Conservation (phyloP, 345 rosid species). For the Gossypium longicalyx region DNA sequence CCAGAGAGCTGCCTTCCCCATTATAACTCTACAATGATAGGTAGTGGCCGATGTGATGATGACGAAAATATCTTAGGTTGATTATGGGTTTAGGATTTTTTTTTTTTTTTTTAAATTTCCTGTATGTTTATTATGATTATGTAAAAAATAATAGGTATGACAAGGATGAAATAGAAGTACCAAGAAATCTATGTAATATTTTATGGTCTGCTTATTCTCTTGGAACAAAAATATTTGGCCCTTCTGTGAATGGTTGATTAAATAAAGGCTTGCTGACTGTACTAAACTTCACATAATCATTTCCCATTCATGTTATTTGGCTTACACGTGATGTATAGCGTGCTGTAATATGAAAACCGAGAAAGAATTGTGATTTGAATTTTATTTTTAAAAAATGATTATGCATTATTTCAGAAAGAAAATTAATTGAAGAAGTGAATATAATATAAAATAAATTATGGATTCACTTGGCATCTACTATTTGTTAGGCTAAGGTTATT, state of each 20-base stretch:
- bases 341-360: too few relatives aligned
- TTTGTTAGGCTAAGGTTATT: background rate
- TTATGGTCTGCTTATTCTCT: slow-evolving; percentile 14
- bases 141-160: slow-evolving; percentile 20
- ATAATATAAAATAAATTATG: too few relatives aligned
- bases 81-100: background rate
- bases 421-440: too few relatives aligned
- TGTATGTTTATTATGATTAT: slow-evolving; percentile 24
- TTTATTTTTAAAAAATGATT: too few relatives aligned
- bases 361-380: too few relatives aligned
- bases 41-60: slow-evolving; percentile 10
- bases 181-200: slow-evolving; percentile 26
- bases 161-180: slow-evolving; percentile 4
- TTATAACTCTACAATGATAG: slow-evolving; percentile 14
- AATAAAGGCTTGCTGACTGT: slow-evolving; percentile 34
- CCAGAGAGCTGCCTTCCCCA: slow-evolving; percentile 54
- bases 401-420: too few relatives aligned
- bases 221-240: slow-evolving; percentile 18
- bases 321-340: too few relatives aligned
- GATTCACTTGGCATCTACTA: too few relatives aligned
- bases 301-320: background rate
- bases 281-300: slow-evolving; percentile 2
- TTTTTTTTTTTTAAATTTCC: background rate
- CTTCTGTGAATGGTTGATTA: slow-evolving; percentile 38
- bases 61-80: slow-evolving; percentile 2